Evolutionary conservation across 805 yeast genomes (phyloP).

Genomic region (Blastobotrys americana): DNA sequence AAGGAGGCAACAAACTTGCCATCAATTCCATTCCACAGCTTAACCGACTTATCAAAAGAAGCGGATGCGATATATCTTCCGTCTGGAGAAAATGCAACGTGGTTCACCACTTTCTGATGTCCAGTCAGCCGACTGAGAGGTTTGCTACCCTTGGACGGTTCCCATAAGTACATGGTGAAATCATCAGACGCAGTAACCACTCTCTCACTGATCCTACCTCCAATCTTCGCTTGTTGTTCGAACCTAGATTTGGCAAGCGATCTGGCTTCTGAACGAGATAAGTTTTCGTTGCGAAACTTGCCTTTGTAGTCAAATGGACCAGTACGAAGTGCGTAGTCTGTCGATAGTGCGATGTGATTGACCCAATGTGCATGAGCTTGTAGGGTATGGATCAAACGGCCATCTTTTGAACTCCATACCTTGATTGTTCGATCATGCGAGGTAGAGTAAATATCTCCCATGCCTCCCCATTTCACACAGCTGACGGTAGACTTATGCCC

Average conservation of each 20-base stretch:
- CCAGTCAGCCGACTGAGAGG: constrained; percentile 95
- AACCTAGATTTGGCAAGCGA: constrained; percentile 52
- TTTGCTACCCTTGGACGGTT: constrained; percentile 69
- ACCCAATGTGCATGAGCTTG: constrained; percentile 97
- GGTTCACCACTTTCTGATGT: constrained; percentile 93
- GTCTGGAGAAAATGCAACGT: constrained; percentile 93
- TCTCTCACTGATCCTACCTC: constrained; percentile 56
- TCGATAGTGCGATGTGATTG: constrained; percentile 83
- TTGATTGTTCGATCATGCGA: constrained; percentile 93
- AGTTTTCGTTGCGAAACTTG: constrained; percentile 23
- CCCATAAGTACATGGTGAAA: constrained; percentile 97
- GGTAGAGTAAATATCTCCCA: constrained; percentile 72
- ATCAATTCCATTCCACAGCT: constrained; percentile 91
- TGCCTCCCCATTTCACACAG: constrained; percentile 97
- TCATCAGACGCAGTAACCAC: constrained; percentile 95
- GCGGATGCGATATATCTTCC: constrained; percentile 87
- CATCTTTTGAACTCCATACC: constrained; percentile 80
- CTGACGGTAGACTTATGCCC: constrained; percentile 89
- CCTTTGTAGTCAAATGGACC: constrained; percentile 84
- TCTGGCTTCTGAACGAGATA: constrained; percentile 41
- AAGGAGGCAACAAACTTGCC: constrained; percentile 87
- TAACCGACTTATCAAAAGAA: constrained; percentile 91
- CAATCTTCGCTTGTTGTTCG: constrained; percentile 54
- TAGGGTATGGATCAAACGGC: constrained; percentile 69
- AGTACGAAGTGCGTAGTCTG: constrained; percentile 78